phyloP scores from a whole-genome alignment of 1,284 basidiomycete genomes.

The Fomitopsis palustris region DNA sequence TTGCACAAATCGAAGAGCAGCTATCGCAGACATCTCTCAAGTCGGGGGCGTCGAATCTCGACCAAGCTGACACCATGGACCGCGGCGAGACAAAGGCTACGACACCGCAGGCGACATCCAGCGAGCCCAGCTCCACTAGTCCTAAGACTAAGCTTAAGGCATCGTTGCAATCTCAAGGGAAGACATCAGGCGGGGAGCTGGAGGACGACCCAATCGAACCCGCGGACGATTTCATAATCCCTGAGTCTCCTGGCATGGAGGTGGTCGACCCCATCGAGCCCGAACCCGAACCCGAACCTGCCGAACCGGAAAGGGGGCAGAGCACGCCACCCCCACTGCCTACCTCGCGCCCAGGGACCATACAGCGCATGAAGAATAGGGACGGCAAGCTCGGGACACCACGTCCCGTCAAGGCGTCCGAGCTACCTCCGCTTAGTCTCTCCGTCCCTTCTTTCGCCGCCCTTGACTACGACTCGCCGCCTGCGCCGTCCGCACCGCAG shows the following conservation, averaged over 20 bases:
- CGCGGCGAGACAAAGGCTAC: neutral
- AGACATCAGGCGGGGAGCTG: constrained; percentile 3
- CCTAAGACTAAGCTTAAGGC: neutral
- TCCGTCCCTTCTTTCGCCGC: neutral
- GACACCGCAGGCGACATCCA: neutral
- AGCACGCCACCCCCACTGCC: constrained; percentile 18
- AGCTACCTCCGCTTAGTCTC: constrained; percentile 6
- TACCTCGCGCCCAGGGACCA: constrained; percentile 25
- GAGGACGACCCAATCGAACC: constrained; percentile 16
- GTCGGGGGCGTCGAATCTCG: neutral
- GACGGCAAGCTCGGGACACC: constrained; percentile 22
- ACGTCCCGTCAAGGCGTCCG: constrained; percentile 12
- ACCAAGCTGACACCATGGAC: neutral
- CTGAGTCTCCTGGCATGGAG: constrained; percentile 1
- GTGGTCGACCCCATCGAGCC: constrained; percentile 18
- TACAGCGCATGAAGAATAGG: constrained; percentile 35
- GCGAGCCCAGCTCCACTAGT: neutral
- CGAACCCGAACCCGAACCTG: neutral
- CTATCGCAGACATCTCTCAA: neutral
- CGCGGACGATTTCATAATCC: constrained; percentile 12
- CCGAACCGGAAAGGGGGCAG: neutral
- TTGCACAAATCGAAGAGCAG: neutral
- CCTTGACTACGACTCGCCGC: neutral
- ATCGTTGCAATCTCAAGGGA: neutral
- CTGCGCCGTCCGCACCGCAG: constrained; percentile 3